These are phyloP conservation scores for Amanita pallidorosea DNA, from an alignment of 768 basidiomycete genomes.

Conservation along the genomic window DNA sequence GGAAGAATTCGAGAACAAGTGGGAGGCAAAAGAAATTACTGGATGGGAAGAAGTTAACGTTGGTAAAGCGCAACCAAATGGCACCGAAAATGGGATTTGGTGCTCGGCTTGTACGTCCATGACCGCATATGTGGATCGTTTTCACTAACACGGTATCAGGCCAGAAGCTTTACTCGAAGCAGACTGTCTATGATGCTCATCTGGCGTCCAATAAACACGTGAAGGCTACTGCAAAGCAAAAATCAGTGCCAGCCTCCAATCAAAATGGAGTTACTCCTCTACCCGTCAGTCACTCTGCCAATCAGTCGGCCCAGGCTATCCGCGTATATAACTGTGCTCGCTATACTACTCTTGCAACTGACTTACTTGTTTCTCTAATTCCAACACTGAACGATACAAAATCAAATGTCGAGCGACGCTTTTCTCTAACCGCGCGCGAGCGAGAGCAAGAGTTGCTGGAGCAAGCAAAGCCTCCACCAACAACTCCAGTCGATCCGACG, in stretches of 20 bases:
- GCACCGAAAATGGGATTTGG: constrained; percentile 66
- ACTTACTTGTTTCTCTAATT: constrained; percentile 54
- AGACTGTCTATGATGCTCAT: constrained; percentile 96
- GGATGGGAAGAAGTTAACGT: constrained; percentile 62
- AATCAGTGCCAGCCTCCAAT: constrained; percentile 34
- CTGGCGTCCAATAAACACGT: constrained; percentile 92
- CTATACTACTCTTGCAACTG: constrained; percentile 57
- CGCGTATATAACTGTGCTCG: constrained; percentile 59
- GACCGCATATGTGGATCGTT: constrained; percentile 4
- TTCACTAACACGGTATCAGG: constrained; percentile 34
- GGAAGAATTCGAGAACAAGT: constrained; percentile 63
- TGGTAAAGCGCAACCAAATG: constrained; percentile 33
- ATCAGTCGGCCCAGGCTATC: constrained; percentile 28
- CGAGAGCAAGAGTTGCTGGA: constrained; percentile 90
- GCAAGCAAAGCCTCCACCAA: constrained; percentile 39
- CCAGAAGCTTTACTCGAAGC: constrained; percentile 91
- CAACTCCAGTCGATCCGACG: constrained; percentile 34
- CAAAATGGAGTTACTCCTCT: constrained; percentile 40
- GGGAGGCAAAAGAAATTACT: constrained; percentile 67
- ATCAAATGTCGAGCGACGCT: constrained; percentile 91
- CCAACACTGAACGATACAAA: constrained; percentile 79
- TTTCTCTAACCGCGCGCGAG: constrained; percentile 95
- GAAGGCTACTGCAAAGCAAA: constrained; percentile 75
- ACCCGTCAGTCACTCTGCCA: constrained; percentile 13
- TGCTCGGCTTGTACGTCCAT: constrained; percentile 75